phyloP scores from a whole-genome alignment of 805 yeast genomes.

The Lipomyces sp. region DNA sequence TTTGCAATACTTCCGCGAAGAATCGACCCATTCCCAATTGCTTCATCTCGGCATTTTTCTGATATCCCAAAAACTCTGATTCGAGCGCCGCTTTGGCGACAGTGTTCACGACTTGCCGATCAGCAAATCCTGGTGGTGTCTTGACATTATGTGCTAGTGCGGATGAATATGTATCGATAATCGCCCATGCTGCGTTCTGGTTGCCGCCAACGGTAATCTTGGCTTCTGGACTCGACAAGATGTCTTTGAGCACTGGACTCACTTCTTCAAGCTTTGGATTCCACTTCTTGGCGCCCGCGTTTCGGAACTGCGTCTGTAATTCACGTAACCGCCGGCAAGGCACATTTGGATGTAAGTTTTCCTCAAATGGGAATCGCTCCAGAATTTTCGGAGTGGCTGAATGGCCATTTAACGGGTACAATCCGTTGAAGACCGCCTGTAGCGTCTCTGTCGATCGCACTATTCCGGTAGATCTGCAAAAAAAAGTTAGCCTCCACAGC shows the following conservation, averaged over 20 bases:
- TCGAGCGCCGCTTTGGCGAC: slow-evolving; percentile 31
- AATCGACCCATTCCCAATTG: slow-evolving; percentile 35
- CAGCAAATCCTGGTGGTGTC: slow-evolving; percentile 25
- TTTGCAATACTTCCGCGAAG: slow-evolving; percentile 28
- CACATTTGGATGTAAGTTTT: slow-evolving; percentile 34
- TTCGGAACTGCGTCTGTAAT: slow-evolving; percentile 31
- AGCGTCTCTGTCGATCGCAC: slow-evolving; percentile 37
- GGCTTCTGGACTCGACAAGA: slow-evolving; percentile 13
- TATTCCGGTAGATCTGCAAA: slow-evolving; percentile 30
- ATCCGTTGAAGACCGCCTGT: slow-evolving; percentile 35
- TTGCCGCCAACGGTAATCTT: slow-evolving; percentile 19
- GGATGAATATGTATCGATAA: slow-evolving; percentile 33
- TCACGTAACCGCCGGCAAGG: slow-evolving; percentile 33
- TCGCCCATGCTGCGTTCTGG: slow-evolving; percentile 32
- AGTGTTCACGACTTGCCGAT: slow-evolving; percentile 20
- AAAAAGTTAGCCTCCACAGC: background rate
- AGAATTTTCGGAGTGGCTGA: slow-evolving; percentile 26
- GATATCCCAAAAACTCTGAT: slow-evolving; percentile 28
- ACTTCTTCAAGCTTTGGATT: slow-evolving; percentile 31
- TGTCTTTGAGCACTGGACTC: slow-evolving; percentile 19
- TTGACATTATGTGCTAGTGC: slow-evolving; percentile 27
- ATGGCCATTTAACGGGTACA: slow-evolving; percentile 33
- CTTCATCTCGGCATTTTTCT: slow-evolving; percentile 21
- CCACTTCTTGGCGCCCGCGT: slow-evolving; percentile 30
- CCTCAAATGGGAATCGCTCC: slow-evolving; percentile 37